phyloP scores from a whole-genome alignment of 768 basidiomycete species.

The Termitomyces heimii region DNA sequence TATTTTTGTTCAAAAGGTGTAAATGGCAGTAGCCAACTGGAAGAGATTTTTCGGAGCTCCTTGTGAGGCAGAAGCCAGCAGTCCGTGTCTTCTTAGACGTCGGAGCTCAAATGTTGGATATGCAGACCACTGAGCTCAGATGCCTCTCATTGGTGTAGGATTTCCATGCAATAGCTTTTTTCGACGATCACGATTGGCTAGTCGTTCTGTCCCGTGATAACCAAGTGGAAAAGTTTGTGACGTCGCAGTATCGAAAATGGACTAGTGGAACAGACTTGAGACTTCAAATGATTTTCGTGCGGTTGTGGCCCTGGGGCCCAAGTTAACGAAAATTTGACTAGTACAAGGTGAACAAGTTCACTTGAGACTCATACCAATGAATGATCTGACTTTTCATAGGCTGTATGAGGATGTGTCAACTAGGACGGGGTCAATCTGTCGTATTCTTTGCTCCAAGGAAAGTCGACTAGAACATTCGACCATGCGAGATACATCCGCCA shows the following conservation, averaged over 20 bases:
- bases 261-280: conserved; percentile 48
- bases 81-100: conserved; percentile 48
- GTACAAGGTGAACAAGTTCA: conserved; percentile 35
- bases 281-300: conserved; percentile 32
- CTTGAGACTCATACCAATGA: conserved; percentile 20
- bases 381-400: conserved; percentile 20
- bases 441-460: conserved; percentile 41
- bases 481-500: conserved; percentile 25
- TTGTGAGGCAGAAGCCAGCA: conserved; percentile 29
- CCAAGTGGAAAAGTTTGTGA: conserved; percentile 30
- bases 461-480: conserved; percentile 30
- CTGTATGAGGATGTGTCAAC: conserved; percentile 48
- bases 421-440: conserved; percentile 42
- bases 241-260: conserved; percentile 24
- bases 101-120: conserved; percentile 51
- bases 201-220: conserved; percentile 31
- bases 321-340: conserved; percentile 45
- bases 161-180: conserved; percentile 37
- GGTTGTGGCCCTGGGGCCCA: conserved; percentile 44
- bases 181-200: conserved; percentile 30
- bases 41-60: conserved; percentile 19
- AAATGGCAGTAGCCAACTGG: conserved; percentile 16
- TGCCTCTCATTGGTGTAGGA: conserved; percentile 31
- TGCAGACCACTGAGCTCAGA: conserved; percentile 33
- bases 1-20: conserved; percentile 22